Evolutionary conservation across 176 grass and related monocot species (phyloP), one percentile per base, ranked within the genome.

Genomic region (Rhipidocladum racemiflorum): DNA sequence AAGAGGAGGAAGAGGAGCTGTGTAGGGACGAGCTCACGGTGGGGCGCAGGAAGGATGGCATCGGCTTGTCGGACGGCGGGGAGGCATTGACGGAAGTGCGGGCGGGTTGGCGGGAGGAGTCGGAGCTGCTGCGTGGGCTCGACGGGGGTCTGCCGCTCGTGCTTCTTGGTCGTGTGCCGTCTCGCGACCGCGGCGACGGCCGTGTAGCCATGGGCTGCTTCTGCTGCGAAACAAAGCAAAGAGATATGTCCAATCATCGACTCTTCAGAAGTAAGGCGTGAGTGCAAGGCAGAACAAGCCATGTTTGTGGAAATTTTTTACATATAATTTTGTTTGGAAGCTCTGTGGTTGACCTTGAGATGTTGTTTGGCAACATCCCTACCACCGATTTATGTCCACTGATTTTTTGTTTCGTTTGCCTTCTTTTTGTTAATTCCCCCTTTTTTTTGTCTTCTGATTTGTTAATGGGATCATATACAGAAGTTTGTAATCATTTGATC

Each of bases 1-100:
- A 18, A 43, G 77, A 70, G 1, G 81, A 61, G 1, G 77, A 81
- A 8, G 72, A 72, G 56, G 83, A 82, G 88, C 78, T 83, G 83
- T 81, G 88, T 72, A 85, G 46, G n/a, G 83, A 49, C 65, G 88
- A 90, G 73, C 88, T 90, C 38, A 90, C 88, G 78, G 88, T 86
- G 57, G 83, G 78, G 38, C 83, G 88, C 78, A 90, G 79, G 83
- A 90, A 90, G 12, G 88, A 90, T 18, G 88, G 88, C 57, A 78
- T 0, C 78, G 78, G 78, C 73, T 90, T 86, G 66, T 91, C 89
- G 16, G 74, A 63, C 61, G 84, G 16, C 28, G 60, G 27, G 1
- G 64, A 0, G 9, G 77, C 49, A 13, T 69, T 40, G 44, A 75
- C 28, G 13, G 74, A 66, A 42, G 68, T 17, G 17, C 57, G 48